These are phyloP conservation scores for Sutorius australiensis DNA, from an alignment of 768 basidiomycete genomes.

Conservation along the genomic window DNA sequence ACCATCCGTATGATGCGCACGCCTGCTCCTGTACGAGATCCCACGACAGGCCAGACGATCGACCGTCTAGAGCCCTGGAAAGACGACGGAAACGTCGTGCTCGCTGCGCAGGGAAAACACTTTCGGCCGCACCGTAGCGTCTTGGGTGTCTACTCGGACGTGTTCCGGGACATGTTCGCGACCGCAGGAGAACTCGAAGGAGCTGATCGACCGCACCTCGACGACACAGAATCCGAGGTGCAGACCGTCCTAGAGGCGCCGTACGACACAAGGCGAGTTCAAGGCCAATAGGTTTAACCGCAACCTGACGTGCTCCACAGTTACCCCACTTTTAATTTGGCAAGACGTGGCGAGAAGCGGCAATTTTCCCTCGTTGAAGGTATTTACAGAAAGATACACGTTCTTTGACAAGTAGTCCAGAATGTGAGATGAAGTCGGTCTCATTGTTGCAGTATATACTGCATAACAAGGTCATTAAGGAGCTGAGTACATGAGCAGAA, in stretches of 20 bases:
- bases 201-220: constrained; percentile 2
- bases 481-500: constrained; percentile 15
- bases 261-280: constrained; percentile 14
- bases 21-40: background rate
- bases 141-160: constrained; percentile 3
- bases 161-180: background rate
- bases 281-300: too few relatives aligned
- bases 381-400: background rate
- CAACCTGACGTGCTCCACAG: too few relatives aligned
- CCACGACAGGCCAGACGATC: background rate
- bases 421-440: background rate
- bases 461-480: constrained; percentile 20
- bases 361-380: background rate
- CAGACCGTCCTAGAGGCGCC: constrained; percentile 14
- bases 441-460: constrained; percentile 28
- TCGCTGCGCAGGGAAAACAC: background rate
- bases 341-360: background rate
- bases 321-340: constrained; percentile 9
- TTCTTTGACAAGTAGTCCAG: too few relatives aligned
- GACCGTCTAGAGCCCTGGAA: constrained; percentile 6
- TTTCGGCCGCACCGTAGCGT: constrained; percentile 7
- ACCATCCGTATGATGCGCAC: too few relatives aligned
- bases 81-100: constrained; percentile 4
- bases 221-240: constrained; percentile 13
- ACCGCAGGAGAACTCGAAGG: background rate